phyloP scores from a whole-genome alignment of 2,329 filamentous ascomycete species.

The Ophiocordyceps camponoti-leonardi region DNA sequence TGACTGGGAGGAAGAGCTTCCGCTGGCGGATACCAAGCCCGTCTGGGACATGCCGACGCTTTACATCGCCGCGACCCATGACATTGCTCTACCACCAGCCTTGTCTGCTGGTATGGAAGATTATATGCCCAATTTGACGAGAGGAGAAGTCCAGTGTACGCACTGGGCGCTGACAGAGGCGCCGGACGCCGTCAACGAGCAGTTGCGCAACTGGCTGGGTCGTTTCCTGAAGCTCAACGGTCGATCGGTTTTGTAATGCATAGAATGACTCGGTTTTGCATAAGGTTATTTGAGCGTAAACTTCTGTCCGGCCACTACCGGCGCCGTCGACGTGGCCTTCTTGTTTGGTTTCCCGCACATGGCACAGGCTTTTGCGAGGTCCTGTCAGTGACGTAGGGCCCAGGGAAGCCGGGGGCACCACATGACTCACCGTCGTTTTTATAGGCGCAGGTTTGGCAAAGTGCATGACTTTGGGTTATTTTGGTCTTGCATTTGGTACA shows the following conservation, averaged over 20 bases:
- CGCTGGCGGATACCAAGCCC: slow-evolving; percentile 37
- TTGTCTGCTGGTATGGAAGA: slow-evolving; percentile 58
- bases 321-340: slow-evolving; percentile 29
- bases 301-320: slow-evolving; percentile 41
- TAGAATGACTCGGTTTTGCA: neutral
- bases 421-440: slow-evolving; percentile 34
- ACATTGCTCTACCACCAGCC: slow-evolving; percentile 53
- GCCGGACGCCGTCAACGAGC: slow-evolving; percentile 49
- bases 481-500: slow-evolving; percentile 47
- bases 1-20: slow-evolving; percentile 61
- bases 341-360: slow-evolving; percentile 46
- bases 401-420: neutral
- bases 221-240: slow-evolving; percentile 14
- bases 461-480: slow-evolving; percentile 41
- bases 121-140: slow-evolving; percentile 45
- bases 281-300: slow-evolving; percentile 38
- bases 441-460: slow-evolving; percentile 46
- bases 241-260: slow-evolving; percentile 11
- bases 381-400: slow-evolving; percentile 3
- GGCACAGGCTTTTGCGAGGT: slow-evolving; percentile 30
- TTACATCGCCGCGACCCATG: slow-evolving; percentile 56
- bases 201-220: slow-evolving; percentile 49
- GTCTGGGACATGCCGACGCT: slow-evolving; percentile 47
- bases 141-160: slow-evolving; percentile 45
- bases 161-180: slow-evolving; percentile 79